These are phyloP conservation scores for Diplodia mutila DNA, from an alignment of 2,329 filamentous ascomycete species.

Conservation along the genomic window DNA sequence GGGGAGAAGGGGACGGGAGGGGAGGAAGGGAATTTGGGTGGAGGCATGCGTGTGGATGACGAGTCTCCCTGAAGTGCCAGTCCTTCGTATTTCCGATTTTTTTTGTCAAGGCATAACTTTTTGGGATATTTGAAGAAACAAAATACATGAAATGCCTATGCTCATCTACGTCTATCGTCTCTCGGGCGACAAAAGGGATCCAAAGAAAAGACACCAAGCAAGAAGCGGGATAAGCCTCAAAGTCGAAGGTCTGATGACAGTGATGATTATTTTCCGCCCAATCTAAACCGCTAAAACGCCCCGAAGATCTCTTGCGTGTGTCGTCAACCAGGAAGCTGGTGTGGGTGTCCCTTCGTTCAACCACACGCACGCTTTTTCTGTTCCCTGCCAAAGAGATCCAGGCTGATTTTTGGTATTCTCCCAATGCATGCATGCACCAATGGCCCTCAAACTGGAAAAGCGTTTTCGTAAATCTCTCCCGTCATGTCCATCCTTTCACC, in stretches of 20 bases:
- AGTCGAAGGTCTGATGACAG: background rate
- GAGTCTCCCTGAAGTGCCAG: background rate
- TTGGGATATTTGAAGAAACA: background rate
- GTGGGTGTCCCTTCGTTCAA: background rate
- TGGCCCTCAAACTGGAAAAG: background rate
- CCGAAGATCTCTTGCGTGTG: slow-evolving; percentile 1
- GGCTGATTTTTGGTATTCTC: background rate
- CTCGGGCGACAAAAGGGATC: background rate
- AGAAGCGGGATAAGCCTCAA: slow-evolving; percentile 10
- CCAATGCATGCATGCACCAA: slow-evolving; percentile 1
- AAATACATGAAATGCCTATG: background rate
- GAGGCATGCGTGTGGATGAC: background rate
- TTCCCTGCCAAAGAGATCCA: background rate
- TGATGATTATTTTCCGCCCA: slow-evolving; percentile 18
- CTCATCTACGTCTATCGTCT: slow-evolving; percentile 16
- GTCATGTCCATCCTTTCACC: background rate
- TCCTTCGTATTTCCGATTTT: background rate
- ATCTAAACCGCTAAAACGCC: slow-evolving; percentile 24
- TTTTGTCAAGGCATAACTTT: slow-evolving; percentile 5
- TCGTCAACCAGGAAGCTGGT: background rate
- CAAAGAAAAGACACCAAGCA: slow-evolving; percentile 4
- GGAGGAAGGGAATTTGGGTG: too few species aligned
- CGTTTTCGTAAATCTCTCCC: background rate
- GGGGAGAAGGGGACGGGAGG: too few species aligned
- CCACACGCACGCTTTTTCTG: background rate